A percentile compares a stretch with the other conserved stretches of the same genome.
These are phyloP conservation scores for Kuraishia piskuri DNA, from an alignment of 805 yeast species.

Conservation along the genomic window DNA sequence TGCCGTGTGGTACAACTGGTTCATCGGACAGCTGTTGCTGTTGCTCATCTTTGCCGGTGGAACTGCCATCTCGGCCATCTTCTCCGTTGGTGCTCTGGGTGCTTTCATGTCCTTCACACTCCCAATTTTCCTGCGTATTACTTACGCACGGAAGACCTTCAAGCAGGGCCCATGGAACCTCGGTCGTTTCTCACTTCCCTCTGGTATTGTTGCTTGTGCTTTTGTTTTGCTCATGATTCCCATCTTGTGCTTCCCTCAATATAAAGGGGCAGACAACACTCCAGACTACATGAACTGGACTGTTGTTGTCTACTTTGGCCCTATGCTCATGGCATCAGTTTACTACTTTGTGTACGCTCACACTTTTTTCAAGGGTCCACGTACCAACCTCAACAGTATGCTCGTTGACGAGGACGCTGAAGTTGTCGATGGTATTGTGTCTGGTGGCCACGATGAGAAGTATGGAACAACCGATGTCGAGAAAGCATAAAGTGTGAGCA, in stretches of 20 bases:
- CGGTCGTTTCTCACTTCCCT: slow-evolving; percentile 41
- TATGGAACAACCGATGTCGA: neutral
- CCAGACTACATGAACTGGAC: slow-evolving; percentile 57
- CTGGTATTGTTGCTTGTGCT: slow-evolving; percentile 38
- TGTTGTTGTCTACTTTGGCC: slow-evolving; percentile 49
- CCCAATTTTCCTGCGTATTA: slow-evolving; percentile 52
- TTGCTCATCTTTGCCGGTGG: slow-evolving; percentile 57
- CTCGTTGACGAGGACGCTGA: slow-evolving; percentile 17
- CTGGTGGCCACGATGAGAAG: slow-evolving; percentile 9
- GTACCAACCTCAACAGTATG: slow-evolving; percentile 35
- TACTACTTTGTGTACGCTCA: slow-evolving; percentile 48
- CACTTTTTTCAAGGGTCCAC: slow-evolving; percentile 56
- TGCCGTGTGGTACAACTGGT: slow-evolving; percentile 52
- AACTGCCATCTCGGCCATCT: slow-evolving; percentile 59
- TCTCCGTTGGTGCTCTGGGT: slow-evolving; percentile 66
- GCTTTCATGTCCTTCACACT: slow-evolving; percentile 60
- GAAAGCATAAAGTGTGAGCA: neutral
- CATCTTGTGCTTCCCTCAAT: slow-evolving; percentile 48
- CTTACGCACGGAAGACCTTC: slow-evolving; percentile 43
- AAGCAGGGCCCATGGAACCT: slow-evolving; percentile 61
- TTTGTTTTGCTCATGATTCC: slow-evolving; percentile 52
- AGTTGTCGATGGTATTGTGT: slow-evolving; percentile 12
- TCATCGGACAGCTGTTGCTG: slow-evolving; percentile 45
- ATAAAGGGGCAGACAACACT: slow-evolving; percentile 27
- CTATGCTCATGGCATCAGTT: slow-evolving; percentile 39